phyloP scores from a whole-genome alignment of 176 grass and related monocot species.

The Aegilops umbellulata region DNA sequence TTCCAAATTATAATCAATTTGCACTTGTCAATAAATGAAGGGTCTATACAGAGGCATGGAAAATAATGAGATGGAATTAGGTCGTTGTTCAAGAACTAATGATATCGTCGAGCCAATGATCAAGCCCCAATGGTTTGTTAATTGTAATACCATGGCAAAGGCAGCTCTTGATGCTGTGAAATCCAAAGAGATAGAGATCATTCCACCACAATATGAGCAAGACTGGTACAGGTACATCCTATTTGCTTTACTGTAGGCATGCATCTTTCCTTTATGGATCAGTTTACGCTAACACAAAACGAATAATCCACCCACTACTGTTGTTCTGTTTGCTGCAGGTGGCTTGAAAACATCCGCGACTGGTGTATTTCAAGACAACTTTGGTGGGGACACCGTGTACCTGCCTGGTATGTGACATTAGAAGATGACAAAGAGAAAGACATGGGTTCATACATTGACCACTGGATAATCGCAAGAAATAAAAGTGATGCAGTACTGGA shows the following conservation, averaged over 20 bases:
- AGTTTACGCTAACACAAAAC: not conserved
- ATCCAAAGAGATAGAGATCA: conserved; percentile 83
- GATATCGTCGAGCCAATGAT: conserved; percentile 95
- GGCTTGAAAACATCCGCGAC: conserved; percentile 89
- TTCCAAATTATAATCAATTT: conserved; percentile 21
- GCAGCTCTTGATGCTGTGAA: conserved; percentile 68
- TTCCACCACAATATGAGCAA: conserved; percentile 89
- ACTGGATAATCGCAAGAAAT: conserved; percentile 85
- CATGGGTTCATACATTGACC: conserved; percentile 60
- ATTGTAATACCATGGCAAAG: conserved; percentile 81
- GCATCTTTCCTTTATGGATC: not conserved
- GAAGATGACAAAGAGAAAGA: conserved; percentile 67
- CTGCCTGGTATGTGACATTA: conserved; percentile 87
- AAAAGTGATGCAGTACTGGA: conserved; percentile 58
- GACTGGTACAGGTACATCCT: conserved; percentile 82
- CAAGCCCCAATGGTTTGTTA: conserved; percentile 95
- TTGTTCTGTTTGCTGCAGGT: conserved; percentile 44
- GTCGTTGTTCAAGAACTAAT: conserved; percentile 84
- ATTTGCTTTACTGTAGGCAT: not conserved
- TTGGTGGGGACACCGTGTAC: conserved; percentile 93
- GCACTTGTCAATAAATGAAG: conserved; percentile 40
- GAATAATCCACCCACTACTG: not conserved
- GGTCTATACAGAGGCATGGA: conserved; percentile 67
- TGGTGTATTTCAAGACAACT: conserved; percentile 96
- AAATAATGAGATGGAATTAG: conserved; percentile 96